Evolutionary conservation across 805 yeast species (phyloP).

Genomic region (Saccharomycopsis babjevae): DNA sequence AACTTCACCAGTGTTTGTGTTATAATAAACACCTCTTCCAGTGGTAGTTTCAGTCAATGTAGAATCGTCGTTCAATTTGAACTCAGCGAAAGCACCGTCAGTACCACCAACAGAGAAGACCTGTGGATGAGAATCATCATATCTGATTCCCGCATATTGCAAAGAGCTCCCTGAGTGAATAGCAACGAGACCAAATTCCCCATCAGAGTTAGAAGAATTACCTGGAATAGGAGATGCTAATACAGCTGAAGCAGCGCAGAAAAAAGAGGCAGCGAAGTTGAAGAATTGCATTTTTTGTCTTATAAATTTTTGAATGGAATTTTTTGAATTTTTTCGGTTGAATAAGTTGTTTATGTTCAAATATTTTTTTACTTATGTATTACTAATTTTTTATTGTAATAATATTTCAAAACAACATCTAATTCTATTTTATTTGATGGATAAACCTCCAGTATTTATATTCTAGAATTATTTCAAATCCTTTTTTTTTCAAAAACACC

Average conservation of each 20-base stretch:
- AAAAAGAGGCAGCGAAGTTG: neutral
- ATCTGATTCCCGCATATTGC: neutral
- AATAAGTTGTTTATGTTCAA: no score
- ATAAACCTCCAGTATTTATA: neutral
- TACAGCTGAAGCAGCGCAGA: neutral
- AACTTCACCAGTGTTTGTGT: constrained; percentile 2
- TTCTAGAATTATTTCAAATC: neutral
- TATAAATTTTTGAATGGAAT: no score
- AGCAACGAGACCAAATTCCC: neutral
- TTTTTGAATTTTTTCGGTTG: no score
- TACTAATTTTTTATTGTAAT: no score
- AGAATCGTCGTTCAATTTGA: neutral
- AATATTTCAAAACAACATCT: no score
- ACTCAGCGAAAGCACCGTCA: neutral
- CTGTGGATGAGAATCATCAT: constrained; percentile 1
- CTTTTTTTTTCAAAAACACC: no score
- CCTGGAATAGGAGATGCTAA: neutral
- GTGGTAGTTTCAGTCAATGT: neutral
- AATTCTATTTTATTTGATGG: no score
- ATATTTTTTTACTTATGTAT: no score
- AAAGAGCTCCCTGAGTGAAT: constrained; percentile 1
- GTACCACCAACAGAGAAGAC: constrained; percentile 5
- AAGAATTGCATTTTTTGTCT: neutral
- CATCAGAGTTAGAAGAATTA: neutral
- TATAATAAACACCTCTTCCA: neutral